Evolutionary conservation across 2,329 filamentous ascomycete species (phyloP).

Genomic region (Pezizomycotina sp.): DNA sequence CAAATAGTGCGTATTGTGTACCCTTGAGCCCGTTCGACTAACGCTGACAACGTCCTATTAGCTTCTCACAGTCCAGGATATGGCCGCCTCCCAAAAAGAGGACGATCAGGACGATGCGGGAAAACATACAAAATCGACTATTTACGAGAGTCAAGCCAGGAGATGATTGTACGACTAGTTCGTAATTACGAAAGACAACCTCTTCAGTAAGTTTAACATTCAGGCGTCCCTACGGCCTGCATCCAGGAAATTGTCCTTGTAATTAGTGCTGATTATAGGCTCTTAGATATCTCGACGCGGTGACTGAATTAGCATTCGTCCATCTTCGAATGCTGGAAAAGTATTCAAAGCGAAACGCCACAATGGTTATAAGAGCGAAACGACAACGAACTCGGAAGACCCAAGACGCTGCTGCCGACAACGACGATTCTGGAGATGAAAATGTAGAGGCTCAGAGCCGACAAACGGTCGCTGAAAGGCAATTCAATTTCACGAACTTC

Average conservation of each 20-base stretch:
- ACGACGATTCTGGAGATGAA: slow-evolving; percentile 49
- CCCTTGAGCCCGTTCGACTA: not conserved
- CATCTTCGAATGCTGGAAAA: slow-evolving; percentile 82
- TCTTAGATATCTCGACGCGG: slow-evolving; percentile 59
- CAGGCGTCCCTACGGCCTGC: no score
- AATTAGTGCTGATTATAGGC: not conserved
- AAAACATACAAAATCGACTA: slow-evolving; percentile 91
- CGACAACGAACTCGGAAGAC: slow-evolving; percentile 25
- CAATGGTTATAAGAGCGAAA: slow-evolving; percentile 71
- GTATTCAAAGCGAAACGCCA: slow-evolving; percentile 86
- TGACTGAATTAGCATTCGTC: slow-evolving; percentile 78
- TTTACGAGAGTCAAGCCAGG: slow-evolving; percentile 90
- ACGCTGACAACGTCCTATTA: slow-evolving; percentile 2
- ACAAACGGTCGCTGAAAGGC: slow-evolving; percentile 59
- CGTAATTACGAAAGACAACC: slow-evolving; percentile 84
- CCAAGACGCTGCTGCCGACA: slow-evolving; percentile 34
- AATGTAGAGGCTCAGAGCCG: slow-evolving; percentile 61
- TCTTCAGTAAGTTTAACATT: slow-evolving; percentile 41
- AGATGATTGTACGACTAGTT: slow-evolving; percentile 63
- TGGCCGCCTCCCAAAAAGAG: slow-evolving; percentile 66
- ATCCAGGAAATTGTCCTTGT: not conserved
- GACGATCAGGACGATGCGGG: slow-evolving; percentile 96
- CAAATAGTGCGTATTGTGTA: slow-evolving; percentile 45
- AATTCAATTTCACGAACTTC: slow-evolving; percentile 85
- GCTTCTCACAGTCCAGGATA: slow-evolving; percentile 77